Evolutionary conservation across 106 monocot species (phyloP).

Genomic region (Allium fistulosum): DNA sequence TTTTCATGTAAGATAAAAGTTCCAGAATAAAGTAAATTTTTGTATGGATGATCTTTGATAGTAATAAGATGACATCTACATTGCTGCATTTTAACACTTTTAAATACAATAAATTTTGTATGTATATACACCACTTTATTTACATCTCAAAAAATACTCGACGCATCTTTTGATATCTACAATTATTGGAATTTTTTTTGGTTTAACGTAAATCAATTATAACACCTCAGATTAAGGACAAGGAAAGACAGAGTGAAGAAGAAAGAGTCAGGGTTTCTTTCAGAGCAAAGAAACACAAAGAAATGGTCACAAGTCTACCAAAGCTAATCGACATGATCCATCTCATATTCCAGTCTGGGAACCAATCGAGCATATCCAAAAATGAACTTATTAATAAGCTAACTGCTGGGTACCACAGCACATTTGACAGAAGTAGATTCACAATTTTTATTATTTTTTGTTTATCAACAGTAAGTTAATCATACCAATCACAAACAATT

Average conservation of each 20-base stretch:
- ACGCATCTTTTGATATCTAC: no score
- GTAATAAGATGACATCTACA: not conserved
- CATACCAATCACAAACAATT: not conserved
- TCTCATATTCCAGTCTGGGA: constrained; percentile 62
- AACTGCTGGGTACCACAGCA: constrained; percentile 39
- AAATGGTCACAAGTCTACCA: constrained; percentile 59
- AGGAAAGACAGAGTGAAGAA: constrained; percentile 44
- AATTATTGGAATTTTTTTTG: no score
- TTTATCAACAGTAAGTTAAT: not conserved
- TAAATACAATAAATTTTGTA: no score
- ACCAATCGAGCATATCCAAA: constrained; percentile 64
- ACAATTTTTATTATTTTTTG: not conserved
- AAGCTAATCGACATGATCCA: constrained; percentile 63
- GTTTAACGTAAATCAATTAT: no score
- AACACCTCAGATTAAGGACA: constrained; percentile 51
- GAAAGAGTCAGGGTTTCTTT: constrained; percentile 39
- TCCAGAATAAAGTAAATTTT: not conserved
- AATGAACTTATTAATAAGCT: constrained; percentile 81
- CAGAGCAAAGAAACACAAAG: constrained; percentile 34
- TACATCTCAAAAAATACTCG: no score
- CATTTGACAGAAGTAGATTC: constrained; percentile 64
- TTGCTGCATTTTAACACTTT: not conserved
- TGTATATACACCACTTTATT: no score
- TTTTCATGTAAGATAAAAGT: not conserved
- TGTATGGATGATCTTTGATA: not conserved